Percentiles rank a stretch among this genome's conserved stretches.
phyloP scores from a whole-genome alignment of 805 yeast species.

The Teunomyces kruisii region DNA sequence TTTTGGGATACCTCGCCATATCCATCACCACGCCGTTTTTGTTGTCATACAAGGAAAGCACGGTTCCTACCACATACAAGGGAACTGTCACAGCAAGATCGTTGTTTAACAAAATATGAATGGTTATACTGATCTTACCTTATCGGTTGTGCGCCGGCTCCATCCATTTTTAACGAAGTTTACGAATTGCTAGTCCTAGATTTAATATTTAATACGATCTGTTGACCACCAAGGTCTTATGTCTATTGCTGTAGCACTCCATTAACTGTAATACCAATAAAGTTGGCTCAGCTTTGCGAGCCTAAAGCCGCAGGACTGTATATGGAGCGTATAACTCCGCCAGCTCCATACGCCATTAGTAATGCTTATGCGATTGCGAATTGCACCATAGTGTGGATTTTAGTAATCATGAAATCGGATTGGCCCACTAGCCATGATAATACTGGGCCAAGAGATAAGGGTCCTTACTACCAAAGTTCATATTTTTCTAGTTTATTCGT shows the following conservation, averaged over 20 bases:
- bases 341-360: too few species aligned
- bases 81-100: slow-evolving; percentile 37
- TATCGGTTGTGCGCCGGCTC: too few species aligned
- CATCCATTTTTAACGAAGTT: background rate
- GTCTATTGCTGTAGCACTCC: too few species aligned
- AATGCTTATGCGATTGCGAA: background rate
- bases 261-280: too few species aligned
- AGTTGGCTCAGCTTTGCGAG: too few species aligned
- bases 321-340: background rate
- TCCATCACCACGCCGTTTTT: slow-evolving; percentile 41
- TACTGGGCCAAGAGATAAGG: background rate
- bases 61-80: slow-evolving; percentile 19
- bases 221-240: too few species aligned
- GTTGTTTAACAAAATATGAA: slow-evolving; percentile 33
- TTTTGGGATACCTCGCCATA: slow-evolving; percentile 38
- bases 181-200: background rate
- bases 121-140: too few species aligned
- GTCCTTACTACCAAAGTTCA: background rate
- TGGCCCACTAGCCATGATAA: too few species aligned
- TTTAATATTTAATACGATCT: too few species aligned
- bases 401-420: background rate
- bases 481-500: too few species aligned
- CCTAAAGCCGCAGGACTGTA: background rate
- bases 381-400: slow-evolving; percentile 1
- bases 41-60: slow-evolving; percentile 40